Base-by-base conservation (phyloP, 495 filamentous ascomycete genomes). In the Tetracladium marchalianum region DNA sequence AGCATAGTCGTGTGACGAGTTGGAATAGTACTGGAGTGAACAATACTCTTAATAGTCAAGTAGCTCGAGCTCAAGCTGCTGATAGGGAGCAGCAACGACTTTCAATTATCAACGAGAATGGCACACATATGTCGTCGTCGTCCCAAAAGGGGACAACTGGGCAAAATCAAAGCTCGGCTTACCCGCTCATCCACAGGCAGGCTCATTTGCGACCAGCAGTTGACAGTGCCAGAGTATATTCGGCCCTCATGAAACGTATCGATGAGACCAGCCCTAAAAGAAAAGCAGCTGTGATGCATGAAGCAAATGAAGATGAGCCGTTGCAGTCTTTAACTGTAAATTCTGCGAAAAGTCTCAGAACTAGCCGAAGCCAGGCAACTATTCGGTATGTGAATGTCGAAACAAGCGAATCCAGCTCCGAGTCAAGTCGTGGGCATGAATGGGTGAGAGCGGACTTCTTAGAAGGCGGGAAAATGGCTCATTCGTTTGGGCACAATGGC, bases 1-100 rank as follows among this genome's bases (percentile, higher is more conserved):
- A 76, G 13, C 73, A 65, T 41, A 87, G 84, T 43, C 71, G 82
- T 12, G 73, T 88, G 34, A 88, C 82, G 11, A 90, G 85, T 57
- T 88, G 85, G 86, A 72, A 75, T 4, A 73, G 81, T 53, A 90
- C 72, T 5, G 68, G 62, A 1, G 62, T 64, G 0, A 71, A 62
- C 37, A 74, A 69, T 5, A 56, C 70, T 3, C 62, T 65, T 22
- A 70, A 63, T 24, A 64, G 53, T 24, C 60, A 56, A 51, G 36
- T 12, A 11, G 60, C 44, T 43, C 64, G 51, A 44, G 55, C 33
- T 60, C 64, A 59, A 48, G 57, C 48, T 8, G 62, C 42, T 4
- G 69, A 72, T 18, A 67, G 66, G 54, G 76, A 77, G 35, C 66
- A 60, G 32, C 76, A 80, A 48, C 74, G 75, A 17, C 64, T 86